Evolutionary conservation across 1,139 yeast genomes (phyloP), one percentile per base, ranked within the genome.

Genomic region (Suhomyces bokatorum): DNA sequence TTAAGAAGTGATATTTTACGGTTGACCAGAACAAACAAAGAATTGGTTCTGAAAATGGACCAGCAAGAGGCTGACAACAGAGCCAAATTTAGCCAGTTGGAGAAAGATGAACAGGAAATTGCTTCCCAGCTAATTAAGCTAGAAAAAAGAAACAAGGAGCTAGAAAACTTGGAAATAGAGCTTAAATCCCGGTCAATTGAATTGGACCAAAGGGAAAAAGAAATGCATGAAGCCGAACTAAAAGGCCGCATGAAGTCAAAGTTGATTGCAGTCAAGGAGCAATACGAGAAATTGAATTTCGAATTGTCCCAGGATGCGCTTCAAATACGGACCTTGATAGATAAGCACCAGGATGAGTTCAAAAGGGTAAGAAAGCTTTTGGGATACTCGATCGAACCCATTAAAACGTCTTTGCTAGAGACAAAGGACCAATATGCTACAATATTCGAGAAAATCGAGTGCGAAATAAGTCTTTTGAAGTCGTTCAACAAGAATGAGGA

Each of bases 201-300:
- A 24, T 34, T 50, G n/a, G 39, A 42, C 7, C 42, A 42, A 24
- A 33, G 46, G n/a, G 51, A 43, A 32, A 33, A 32, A 5, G 49
- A 45, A 28, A 30, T 50, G 22, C 37, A 35, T 14, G 40, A 35
- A 22, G 27, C 32, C 2, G 47, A 37, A 32, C 15, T 37, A 10
- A 22, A 40, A 9, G 33, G 27, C 5, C 38, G 44, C 12, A 32
- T 51, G 22, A 40, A 35, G 14, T 17, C n/a, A 7, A 38, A 46
- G 32, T 44, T 54, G 16, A 15, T 8, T 3, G 22, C 32, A 9
- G 46, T 53, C 32, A 55, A 52, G 36, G 55, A 51, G 14, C 6
- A 24, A 9, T 42, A 42, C 30, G 56, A 52, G 20, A 42, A 38
- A 4, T 42, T 42, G 16, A 32, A 42, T 7, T 40, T 53, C 26